Conservation (phyloP, 2,329 filamentous ascomycete genomes). For the Endocalyx cinctus region DNA sequence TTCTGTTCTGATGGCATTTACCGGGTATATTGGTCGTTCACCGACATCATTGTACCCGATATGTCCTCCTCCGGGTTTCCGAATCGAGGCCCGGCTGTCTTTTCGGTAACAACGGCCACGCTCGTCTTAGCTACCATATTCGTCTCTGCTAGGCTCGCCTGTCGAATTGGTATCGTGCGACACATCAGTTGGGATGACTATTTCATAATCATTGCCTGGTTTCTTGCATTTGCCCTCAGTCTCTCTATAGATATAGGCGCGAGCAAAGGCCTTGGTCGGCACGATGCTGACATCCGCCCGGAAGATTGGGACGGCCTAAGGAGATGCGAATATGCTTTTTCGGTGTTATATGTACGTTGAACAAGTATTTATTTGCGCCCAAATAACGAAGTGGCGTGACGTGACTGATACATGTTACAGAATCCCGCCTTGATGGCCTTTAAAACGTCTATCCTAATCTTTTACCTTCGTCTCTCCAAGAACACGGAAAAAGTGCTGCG, state of each 20-base stretch:
- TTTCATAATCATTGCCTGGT: slow-evolving; percentile 76
- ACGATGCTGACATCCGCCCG: slow-evolving; percentile 55
- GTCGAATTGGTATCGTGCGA: slow-evolving; percentile 67
- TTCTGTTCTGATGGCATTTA: slow-evolving; percentile 22
- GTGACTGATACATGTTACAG: too few relatives aligned
- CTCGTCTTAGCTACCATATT: slow-evolving; percentile 69
- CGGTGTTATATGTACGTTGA: slow-evolving; percentile 53
- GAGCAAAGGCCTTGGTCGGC: slow-evolving; percentile 61
- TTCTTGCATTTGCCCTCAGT: slow-evolving; percentile 62
- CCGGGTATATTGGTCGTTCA: slow-evolving; percentile 15
- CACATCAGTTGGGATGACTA: slow-evolving; percentile 73
- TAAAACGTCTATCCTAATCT: slow-evolving; percentile 88
- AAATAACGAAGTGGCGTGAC: too few relatives aligned
- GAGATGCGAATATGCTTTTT: slow-evolving; percentile 59
- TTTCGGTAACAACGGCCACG: slow-evolving; percentile 66
- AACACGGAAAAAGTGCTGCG: slow-evolving; percentile 72
- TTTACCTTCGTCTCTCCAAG: slow-evolving; percentile 79
- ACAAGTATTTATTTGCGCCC: background rate
- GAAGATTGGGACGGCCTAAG: slow-evolving; percentile 49
- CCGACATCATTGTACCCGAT: slow-evolving; percentile 16
- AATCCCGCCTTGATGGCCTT: slow-evolving; percentile 87
- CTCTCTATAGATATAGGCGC: slow-evolving; percentile 63
- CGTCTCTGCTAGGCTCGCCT: slow-evolving; percentile 68
- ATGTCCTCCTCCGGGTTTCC: slow-evolving; percentile 15
- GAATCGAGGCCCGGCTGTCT: slow-evolving; percentile 56